Conservation (phyloP, 2,329 filamentous ascomycete species). For the Penicillium sp. region DNA sequence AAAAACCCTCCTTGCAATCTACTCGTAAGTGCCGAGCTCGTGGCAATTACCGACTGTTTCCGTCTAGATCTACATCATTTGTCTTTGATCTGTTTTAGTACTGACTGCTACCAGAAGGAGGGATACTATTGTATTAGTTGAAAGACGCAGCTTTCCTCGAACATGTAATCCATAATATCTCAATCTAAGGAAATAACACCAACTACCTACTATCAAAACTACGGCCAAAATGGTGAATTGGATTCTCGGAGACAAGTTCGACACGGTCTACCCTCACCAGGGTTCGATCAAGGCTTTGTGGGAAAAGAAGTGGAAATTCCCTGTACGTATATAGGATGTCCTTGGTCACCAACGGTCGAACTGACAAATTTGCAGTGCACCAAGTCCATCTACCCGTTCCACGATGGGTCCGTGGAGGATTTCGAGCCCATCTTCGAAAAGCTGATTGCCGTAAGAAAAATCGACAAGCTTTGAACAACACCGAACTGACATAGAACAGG, state of each 20-base stretch:
- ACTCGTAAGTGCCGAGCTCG: background rate
- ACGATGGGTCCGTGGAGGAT: constrained; percentile 68
- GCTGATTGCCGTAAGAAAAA: constrained; percentile 54
- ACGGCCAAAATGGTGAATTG: constrained; percentile 26
- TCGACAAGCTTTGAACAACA: background rate
- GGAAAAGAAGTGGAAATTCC: constrained; percentile 75
- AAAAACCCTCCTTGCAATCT: background rate
- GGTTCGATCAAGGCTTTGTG: constrained; percentile 64
- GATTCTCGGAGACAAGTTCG: constrained; percentile 50
- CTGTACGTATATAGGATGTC: constrained; percentile 46
- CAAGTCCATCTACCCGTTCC: constrained; percentile 71
- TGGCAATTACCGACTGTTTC: background rate
- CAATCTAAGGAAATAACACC: background rate
- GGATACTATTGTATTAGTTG: background rate
- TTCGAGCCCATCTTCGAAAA: constrained; percentile 69
- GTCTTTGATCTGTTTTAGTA: background rate
- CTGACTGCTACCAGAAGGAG: background rate
- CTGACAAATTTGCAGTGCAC: constrained; percentile 44
- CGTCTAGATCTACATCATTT: background rate
- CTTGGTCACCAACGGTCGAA: background rate
- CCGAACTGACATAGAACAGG: constrained; percentile 28
- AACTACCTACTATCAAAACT: background rate
- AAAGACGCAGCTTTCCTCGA: background rate
- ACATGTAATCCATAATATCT: background rate
- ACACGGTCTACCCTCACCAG: constrained; percentile 57